Evolutionary conservation across 306 rosid species (phyloP).

Genomic region (Notholithocarpus densiflorus): DNA sequence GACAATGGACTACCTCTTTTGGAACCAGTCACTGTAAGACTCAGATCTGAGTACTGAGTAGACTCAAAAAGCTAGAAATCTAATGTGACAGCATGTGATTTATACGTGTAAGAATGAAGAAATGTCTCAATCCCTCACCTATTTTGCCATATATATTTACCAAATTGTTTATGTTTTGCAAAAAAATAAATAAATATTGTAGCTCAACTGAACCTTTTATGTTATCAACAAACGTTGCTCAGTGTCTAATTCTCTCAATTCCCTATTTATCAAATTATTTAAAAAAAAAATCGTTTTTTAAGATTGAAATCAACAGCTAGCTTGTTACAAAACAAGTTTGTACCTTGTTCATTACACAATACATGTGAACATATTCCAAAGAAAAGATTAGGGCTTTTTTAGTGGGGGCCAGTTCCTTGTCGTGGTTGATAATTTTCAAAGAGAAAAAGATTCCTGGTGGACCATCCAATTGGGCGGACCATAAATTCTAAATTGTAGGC

Average conservation of each 20-base stretch:
- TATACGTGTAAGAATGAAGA: background rate
- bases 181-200: too few relatives aligned
- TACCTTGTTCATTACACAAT: too few relatives aligned
- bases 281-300: too few relatives aligned
- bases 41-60: background rate
- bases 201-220: too few relatives aligned
- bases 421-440: background rate
- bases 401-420: background rate
- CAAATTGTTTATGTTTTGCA: too few relatives aligned
- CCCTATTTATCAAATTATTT: too few relatives aligned
- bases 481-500: constrained; percentile 8
- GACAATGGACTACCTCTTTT: background rate
- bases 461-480: constrained; percentile 22
- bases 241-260: too few relatives aligned
- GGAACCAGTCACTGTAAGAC: background rate
- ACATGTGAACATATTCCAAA: background rate
- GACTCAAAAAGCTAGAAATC: background rate
- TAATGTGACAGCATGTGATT: background rate
- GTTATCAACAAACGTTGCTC: too few relatives aligned
- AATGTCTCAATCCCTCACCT: too few relatives aligned
- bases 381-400: background rate
- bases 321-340: too few relatives aligned
- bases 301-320: too few relatives aligned
- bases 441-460: constrained; percentile 24
- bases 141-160: too few relatives aligned